Conservation (phyloP, 2,329 filamentous ascomycete species). For the Myriosclerotinia scirpicola region DNA sequence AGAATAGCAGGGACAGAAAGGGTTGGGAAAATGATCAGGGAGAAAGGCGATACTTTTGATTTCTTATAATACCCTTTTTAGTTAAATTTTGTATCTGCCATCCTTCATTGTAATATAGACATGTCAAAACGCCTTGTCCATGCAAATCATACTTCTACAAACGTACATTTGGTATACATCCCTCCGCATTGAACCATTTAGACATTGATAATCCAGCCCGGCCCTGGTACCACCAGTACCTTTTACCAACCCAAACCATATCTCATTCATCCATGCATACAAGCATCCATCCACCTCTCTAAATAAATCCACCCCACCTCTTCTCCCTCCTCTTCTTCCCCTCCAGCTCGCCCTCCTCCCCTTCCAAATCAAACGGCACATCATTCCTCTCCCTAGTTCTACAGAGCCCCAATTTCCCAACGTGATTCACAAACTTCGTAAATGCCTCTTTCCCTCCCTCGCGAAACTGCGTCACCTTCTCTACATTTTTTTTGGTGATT, state of each 20-base stretch:
- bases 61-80: constrained; percentile 64
- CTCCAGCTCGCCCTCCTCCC: constrained; percentile 17
- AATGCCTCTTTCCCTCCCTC: constrained; percentile 65
- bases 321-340: constrained; percentile 18
- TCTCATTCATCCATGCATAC: constrained; percentile 12
- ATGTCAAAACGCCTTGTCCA: constrained; percentile 20
- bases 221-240: not conserved
- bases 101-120: constrained; percentile 17
- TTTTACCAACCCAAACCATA: not conserved
- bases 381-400: constrained; percentile 36
- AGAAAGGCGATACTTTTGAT: constrained; percentile 89
- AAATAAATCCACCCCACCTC: constrained; percentile 24
- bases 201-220: constrained; percentile 24
- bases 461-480: constrained; percentile 79
- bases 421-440: constrained; percentile 59
- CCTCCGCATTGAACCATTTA: constrained; percentile 11
- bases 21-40: constrained; percentile 78
- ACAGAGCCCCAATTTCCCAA: constrained; percentile 43
- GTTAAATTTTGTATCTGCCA: not conserved
- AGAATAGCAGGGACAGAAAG: constrained; percentile 80
- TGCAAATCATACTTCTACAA: constrained; percentile 22
- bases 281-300: constrained; percentile 1
- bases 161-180: constrained; percentile 22
- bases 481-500: constrained; percentile 74
- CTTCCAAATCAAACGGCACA: constrained; percentile 30